Conservation (phyloP, 2,329 filamentous ascomycete genomes). For the Colletotrichum eleusines region DNA sequence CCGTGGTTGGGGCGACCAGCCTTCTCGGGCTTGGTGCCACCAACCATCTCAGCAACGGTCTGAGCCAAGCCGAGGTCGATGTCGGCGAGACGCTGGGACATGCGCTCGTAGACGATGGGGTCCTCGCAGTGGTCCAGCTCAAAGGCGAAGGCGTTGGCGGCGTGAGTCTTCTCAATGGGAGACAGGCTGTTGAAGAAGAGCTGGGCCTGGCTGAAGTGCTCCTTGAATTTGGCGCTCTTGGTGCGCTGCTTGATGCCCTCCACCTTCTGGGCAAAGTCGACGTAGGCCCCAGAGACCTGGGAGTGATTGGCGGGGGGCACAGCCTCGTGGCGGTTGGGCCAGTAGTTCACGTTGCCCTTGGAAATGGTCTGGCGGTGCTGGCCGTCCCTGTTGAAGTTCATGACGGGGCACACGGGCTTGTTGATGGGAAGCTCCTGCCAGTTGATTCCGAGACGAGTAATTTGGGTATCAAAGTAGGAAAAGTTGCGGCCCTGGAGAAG, state of each 20-base stretch:
- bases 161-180: slow-evolving; percentile 73
- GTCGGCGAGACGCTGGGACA: slow-evolving; percentile 76
- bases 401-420: slow-evolving; percentile 77
- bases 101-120: slow-evolving; percentile 77
- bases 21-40: slow-evolving; percentile 69
- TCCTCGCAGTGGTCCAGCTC: slow-evolving; percentile 88
- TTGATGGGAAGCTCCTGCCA: slow-evolving; percentile 85
- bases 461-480: slow-evolving; percentile 75
- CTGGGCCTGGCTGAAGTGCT: slow-evolving; percentile 83
- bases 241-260: slow-evolving; percentile 78
- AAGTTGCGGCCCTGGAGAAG: slow-evolving; percentile 80
- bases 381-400: slow-evolving; percentile 83
- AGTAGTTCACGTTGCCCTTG: slow-evolving; percentile 82
- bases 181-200: slow-evolving; percentile 86
- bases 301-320: slow-evolving; percentile 69
- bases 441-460: slow-evolving; percentile 78
- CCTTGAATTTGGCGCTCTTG: slow-evolving; percentile 79
- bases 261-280: slow-evolving; percentile 75
- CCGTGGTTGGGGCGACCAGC: slow-evolving; percentile 71
- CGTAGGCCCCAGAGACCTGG: slow-evolving; percentile 73
- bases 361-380: slow-evolving; percentile 78
- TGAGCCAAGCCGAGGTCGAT: slow-evolving; percentile 79
- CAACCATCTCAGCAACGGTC: slow-evolving; percentile 76
- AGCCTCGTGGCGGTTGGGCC: slow-evolving; percentile 77
- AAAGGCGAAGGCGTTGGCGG: slow-evolving; percentile 72